Percentiles rank a stretch among this genome's conserved stretches.
phyloP scores from a whole-genome alignment of 306 rosid species.

The Cercis canadensis region DNA sequence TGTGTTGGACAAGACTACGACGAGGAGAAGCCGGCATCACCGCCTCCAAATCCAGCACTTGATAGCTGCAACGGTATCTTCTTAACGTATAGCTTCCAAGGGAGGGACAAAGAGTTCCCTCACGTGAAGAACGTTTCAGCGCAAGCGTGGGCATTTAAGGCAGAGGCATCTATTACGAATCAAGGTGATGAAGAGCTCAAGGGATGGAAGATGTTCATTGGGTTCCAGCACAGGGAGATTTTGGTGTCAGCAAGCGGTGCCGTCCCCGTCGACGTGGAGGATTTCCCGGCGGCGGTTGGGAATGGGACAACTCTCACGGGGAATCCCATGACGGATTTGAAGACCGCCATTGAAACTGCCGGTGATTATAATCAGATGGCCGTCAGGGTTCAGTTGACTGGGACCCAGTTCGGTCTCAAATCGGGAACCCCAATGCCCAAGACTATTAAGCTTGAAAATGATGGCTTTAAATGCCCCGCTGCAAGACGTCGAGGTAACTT shows the following conservation, averaged over 20 bases:
- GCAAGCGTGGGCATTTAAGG: constrained; percentile 84
- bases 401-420: constrained; percentile 71
- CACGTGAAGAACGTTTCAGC: constrained; percentile 64
- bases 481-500: constrained; percentile 52
- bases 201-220: constrained; percentile 76
- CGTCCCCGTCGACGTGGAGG: constrained; percentile 53
- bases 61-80: constrained; percentile 74
- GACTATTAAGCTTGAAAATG: constrained; percentile 65
- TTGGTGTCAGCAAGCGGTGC: constrained; percentile 67
- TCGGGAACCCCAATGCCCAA: constrained; percentile 71
- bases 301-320: constrained; percentile 77
- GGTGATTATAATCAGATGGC: constrained; percentile 63
- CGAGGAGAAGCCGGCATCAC: neutral
- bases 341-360: constrained; percentile 75
- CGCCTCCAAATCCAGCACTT: constrained; percentile 32
- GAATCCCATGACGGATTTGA: constrained; percentile 52
- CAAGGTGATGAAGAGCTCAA: constrained; percentile 63
- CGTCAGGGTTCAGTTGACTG: constrained; percentile 49
- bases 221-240: constrained; percentile 79
- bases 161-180: constrained; percentile 59
- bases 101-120: constrained; percentile 62
- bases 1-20: constrained; percentile 50
- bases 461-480: constrained; percentile 79
- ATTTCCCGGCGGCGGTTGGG: constrained; percentile 67
- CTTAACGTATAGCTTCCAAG: constrained; percentile 55